A percentile compares a stretch with the other conserved stretches of the same genome.
These are phyloP conservation scores for Sparassis latifolia DNA, from an alignment of 1,284 basidiomycete genomes.

Conservation along the genomic window DNA sequence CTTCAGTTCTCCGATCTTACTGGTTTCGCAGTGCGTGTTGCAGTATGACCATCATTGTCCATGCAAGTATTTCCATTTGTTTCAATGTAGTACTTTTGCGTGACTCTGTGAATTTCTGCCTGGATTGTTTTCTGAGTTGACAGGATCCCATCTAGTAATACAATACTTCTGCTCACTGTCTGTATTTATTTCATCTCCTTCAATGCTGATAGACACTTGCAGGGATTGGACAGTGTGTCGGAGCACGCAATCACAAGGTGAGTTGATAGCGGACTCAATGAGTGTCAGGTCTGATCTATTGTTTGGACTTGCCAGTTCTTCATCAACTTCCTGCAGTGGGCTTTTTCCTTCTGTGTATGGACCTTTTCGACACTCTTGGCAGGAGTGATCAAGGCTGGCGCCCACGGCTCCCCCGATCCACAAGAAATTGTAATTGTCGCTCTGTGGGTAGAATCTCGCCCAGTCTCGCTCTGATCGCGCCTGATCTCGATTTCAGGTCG, in stretches of 20 bases:
- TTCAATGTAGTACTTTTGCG: neutral
- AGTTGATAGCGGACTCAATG: constrained; percentile 1
- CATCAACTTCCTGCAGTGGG: constrained; percentile 62
- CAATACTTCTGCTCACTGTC: too few species aligned
- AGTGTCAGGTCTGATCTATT: constrained; percentile 1
- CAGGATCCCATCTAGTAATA: too few species aligned
- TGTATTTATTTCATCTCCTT: too few species aligned
- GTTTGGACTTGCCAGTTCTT: constrained; percentile 45
- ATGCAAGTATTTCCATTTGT: constrained; percentile 33
- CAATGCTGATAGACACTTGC: neutral
- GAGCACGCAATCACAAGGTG: constrained; percentile 74
- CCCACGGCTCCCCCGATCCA: constrained; percentile 39
- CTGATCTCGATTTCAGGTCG: constrained; percentile 28
- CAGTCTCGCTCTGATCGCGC: neutral
- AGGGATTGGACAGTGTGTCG: constrained; percentile 83
- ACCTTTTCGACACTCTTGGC: constrained; percentile 50
- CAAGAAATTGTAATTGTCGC: constrained; percentile 62
- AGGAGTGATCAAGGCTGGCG: constrained; percentile 33
- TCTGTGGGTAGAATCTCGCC: constrained; percentile 34
- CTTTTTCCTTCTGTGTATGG: constrained; percentile 50
- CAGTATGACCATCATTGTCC: constrained; percentile 78
- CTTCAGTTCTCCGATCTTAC: neutral
- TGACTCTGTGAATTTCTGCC: neutral
- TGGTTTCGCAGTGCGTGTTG: constrained; percentile 49
- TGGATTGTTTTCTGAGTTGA: too few species aligned